Evolutionary conservation across 148 eudicot species (phyloP).

Genomic region (Amaranthus palmeri): DNA sequence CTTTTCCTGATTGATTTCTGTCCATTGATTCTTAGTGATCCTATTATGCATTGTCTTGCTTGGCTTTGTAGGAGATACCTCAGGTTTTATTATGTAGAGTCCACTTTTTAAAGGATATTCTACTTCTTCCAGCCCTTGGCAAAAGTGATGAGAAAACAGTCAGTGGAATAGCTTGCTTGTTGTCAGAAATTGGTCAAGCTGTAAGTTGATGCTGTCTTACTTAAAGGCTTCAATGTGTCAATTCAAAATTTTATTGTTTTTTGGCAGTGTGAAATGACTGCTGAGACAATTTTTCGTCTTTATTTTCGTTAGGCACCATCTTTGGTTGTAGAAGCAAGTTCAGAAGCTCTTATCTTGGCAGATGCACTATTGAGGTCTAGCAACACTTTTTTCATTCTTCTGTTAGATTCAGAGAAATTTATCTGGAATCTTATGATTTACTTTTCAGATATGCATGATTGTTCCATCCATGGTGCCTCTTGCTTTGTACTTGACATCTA

Average conservation of each 20-base stretch:
- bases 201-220: conserved; percentile 47
- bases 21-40: conserved; percentile 1
- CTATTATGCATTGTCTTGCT: conserved; percentile 7
- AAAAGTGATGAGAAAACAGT: conserved; percentile 77
- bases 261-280: not conserved
- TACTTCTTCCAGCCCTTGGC: conserved; percentile 82
- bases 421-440: not conserved
- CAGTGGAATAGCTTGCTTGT: conserved; percentile 79
- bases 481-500: not conserved
- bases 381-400: conserved; percentile 5
- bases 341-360: conserved; percentile 71
- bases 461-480: not conserved
- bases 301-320: conserved; percentile 62
- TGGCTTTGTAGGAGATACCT: conserved; percentile 63
- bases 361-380: conserved; percentile 80
- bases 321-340: conserved; percentile 69
- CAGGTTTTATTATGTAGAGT: conserved; percentile 72
- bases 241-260: conserved; percentile 11
- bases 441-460: not conserved
- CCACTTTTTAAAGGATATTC: conserved; percentile 73
- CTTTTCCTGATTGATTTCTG: not conserved
- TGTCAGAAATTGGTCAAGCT: conserved; percentile 99
- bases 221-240: not conserved
- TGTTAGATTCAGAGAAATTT: not conserved
- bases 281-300: conserved; percentile 4